Percentiles rank a stretch among this genome's conserved stretches.
Evolutionary conservation across 2,329 filamentous ascomycete genomes (phyloP).

Genomic region (Sphaerostilbella broomeana): DNA sequence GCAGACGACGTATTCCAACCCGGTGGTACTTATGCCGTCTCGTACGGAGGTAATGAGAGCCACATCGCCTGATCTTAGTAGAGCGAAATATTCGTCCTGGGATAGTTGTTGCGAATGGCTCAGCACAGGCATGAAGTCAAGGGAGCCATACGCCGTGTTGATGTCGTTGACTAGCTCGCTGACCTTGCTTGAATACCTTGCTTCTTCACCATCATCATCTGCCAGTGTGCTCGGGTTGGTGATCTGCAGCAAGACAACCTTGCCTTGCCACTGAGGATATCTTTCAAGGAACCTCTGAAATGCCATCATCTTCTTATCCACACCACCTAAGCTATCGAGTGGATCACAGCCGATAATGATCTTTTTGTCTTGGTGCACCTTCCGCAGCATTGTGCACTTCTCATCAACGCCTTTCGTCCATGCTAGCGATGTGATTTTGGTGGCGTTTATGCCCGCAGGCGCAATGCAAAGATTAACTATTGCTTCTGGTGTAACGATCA

Average conservation of each 20-base stretch:
- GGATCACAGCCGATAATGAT: constrained; percentile 90
- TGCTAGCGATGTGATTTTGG: constrained; percentile 65
- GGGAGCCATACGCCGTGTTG: constrained; percentile 80
- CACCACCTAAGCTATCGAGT: constrained; percentile 84
- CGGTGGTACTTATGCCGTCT: constrained; percentile 98
- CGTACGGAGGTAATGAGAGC: constrained; percentile 90
- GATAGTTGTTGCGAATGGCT: constrained; percentile 89
- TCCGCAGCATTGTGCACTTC: constrained; percentile 63
- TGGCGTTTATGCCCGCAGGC: constrained; percentile 65
- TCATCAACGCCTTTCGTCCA: constrained; percentile 65
- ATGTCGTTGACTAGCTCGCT: constrained; percentile 84
- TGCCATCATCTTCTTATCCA: constrained; percentile 86
- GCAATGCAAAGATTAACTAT: neutral
- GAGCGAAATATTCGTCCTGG: constrained; percentile 84
- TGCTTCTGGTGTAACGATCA: constrained; percentile 70
- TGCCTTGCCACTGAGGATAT: constrained; percentile 83
- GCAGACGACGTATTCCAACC: constrained; percentile 86
- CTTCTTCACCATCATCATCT: constrained; percentile 68
- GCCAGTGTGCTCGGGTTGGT: constrained; percentile 78
- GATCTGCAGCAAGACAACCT: constrained; percentile 88
- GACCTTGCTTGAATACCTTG: constrained; percentile 77
- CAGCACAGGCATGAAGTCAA: constrained; percentile 85
- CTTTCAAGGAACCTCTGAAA: constrained; percentile 85
- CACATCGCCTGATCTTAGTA: constrained; percentile 80
- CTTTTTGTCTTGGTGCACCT: constrained; percentile 76